Conservation (phyloP, 169 alveolate genomes). For the Cryptosporidium sp. region DNA sequence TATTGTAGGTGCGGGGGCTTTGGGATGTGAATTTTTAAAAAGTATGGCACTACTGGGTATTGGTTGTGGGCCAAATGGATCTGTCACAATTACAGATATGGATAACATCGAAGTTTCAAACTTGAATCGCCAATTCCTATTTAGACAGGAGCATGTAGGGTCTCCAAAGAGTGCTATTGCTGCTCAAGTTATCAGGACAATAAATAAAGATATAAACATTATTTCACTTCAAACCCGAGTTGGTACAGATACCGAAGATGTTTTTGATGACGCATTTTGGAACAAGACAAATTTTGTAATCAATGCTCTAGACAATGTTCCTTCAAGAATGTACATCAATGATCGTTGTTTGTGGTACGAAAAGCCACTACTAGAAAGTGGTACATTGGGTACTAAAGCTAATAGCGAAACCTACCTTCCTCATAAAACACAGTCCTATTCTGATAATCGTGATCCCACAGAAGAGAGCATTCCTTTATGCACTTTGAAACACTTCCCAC, state of each 20-base stretch:
- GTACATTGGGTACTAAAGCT: slow-evolving; percentile 99
- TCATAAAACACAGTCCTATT: slow-evolving; percentile 95
- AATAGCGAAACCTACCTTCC: slow-evolving; percentile 95
- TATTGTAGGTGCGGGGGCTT: slow-evolving; percentile 98
- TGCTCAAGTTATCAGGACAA: slow-evolving; percentile 88
- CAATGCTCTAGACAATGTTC: slow-evolving; percentile 96
- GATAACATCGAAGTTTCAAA: slow-evolving; percentile 98
- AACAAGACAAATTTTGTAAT: slow-evolving; percentile 92
- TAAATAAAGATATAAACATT: slow-evolving; percentile 88
- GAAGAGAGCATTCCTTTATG: slow-evolving; percentile 97
- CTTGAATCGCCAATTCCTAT: slow-evolving; percentile 96
- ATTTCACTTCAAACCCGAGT: slow-evolving; percentile 89
- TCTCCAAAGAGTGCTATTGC: slow-evolving; percentile 83
- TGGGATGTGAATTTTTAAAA: slow-evolving; percentile 98
- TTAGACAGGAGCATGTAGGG: slow-evolving; percentile 88
- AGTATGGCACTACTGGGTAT: slow-evolving; percentile 96
- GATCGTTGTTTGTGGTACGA: slow-evolving; percentile 97
- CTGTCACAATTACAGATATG: slow-evolving; percentile 95
- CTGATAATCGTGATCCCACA: slow-evolving; percentile 98
- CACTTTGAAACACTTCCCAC: slow-evolving; percentile 96
- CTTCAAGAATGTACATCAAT: slow-evolving; percentile 98
- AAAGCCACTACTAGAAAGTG: slow-evolving; percentile 98
- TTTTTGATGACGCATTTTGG: slow-evolving; percentile 98
- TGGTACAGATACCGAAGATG: slow-evolving; percentile 95
- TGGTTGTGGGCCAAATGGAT: slow-evolving; percentile 89